Base-by-base conservation (phyloP, 2,329 filamentous ascomycete genomes). In the Beauveria bassiana region DNA sequence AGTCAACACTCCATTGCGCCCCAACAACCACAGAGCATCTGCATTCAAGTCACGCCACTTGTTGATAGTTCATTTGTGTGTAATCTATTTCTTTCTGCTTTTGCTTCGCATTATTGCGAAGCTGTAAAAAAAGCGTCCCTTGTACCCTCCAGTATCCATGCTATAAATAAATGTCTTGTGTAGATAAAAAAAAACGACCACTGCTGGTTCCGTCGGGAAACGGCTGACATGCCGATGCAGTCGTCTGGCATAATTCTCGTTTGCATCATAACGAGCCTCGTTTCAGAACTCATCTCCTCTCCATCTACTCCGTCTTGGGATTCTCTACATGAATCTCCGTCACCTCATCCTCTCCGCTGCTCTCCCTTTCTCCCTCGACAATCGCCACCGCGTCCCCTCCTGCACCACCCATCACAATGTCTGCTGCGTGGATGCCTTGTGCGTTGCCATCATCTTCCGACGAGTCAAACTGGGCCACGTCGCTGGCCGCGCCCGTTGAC, bases 251-350 rank as follows among this genome's bases (percentile, higher is more conserved):
- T 51, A 9, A 24, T 42, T 43, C 20, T 46, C 49, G 16, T 53
- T 14, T 20, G 31, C 47, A 38, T 60, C 59, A 40, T 55, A 61
- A 54, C 14, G 28, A 47, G 20, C 43, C 38, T 50, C 51, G n/a
- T 10, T 31, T 34, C 45, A 49, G 18, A 5, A 46, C 34, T 26
- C 22, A 10, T 20, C 24, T 9, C 24, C 34, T 51, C 56, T 31
- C 38, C 22, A 34, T 31, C 47, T 47, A 58, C 46, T 52, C 49
- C 12, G 38, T 20, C 64, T 69, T 70, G 59, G 76, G 74, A 52
- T 77, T 77, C 46, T 78, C 78, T 22, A 81, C 67, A 63, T 80
- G 78, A 50, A 81, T 82, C 68, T 82, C 80, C 8, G 79, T 71
- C 7, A 80, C 79, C 46, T 79, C 77, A 38, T 78, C 77, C 14